These are phyloP conservation scores for Exsudoporus frostii DNA, from an alignment of 768 basidiomycete species.

Conservation along the genomic window DNA sequence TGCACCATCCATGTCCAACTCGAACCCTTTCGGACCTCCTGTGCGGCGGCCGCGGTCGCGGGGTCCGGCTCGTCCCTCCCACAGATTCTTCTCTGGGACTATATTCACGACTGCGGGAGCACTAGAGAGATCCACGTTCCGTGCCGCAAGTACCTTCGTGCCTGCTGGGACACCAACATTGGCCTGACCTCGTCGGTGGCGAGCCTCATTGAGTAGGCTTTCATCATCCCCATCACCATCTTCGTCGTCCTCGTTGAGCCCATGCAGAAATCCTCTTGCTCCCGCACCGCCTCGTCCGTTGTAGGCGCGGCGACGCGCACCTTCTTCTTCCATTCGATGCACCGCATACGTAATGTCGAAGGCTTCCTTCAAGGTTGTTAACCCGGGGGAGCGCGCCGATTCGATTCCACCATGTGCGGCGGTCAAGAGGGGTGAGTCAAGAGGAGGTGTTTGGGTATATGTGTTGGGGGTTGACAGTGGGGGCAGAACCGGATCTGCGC, in stretches of 20 bases:
- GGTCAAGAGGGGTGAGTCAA: slow-evolving; percentile 90
- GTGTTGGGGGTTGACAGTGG: slow-evolving; percentile 63
- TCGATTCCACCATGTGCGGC: slow-evolving; percentile 75
- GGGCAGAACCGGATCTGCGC: slow-evolving; percentile 57
- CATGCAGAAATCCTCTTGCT: slow-evolving; percentile 69
- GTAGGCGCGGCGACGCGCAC: slow-evolving; percentile 79
- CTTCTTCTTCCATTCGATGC: slow-evolving; percentile 99
- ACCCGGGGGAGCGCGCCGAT: slow-evolving; percentile 79
- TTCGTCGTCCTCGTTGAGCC: slow-evolving; percentile 94
- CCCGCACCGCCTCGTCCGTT: slow-evolving; percentile 79
- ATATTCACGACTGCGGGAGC: slow-evolving; percentile 8
- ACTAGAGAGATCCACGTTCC: slow-evolving; percentile 2
- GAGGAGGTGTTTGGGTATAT: slow-evolving; percentile 40
- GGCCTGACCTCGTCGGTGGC: slow-evolving; percentile 37
- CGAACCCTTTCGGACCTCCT: slow-evolving; percentile 49
- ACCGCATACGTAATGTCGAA: slow-evolving; percentile 99
- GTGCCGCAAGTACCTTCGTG: slow-evolving; percentile 12
- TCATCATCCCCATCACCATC: slow-evolving; percentile 49
- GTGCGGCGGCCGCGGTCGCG: slow-evolving; percentile 50
- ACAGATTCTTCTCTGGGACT: slow-evolving; percentile 27
- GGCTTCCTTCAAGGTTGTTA: slow-evolving; percentile 93
- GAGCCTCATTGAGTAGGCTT: slow-evolving; percentile 48
- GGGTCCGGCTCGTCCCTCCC: slow-evolving; percentile 69
- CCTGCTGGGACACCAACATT: slow-evolving; percentile 4
- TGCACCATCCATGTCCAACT: slow-evolving; percentile 83